Base-by-base conservation (phyloP, 2,329 filamentous ascomycete genomes). In the Epichloe typhina region DNA sequence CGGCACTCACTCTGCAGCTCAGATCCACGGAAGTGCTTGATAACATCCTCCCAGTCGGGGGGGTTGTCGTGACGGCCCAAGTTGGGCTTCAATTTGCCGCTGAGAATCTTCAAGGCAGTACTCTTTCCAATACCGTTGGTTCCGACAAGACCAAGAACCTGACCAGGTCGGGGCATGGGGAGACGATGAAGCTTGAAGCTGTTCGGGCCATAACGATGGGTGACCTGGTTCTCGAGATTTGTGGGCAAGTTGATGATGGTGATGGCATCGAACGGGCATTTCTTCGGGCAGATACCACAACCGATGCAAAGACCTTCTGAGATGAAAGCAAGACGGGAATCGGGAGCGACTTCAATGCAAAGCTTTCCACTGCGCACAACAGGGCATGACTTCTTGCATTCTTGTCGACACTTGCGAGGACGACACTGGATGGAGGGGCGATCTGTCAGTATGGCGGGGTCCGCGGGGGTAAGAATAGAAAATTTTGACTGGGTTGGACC, bases 81-180 rank as follows among this genome's bases (percentile, higher is more conserved):
- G 69, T 98, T 98, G 53, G 93, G 93, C 81, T 98, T 98, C 63
- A 98, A 78, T 74, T 97, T 98, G 66, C 93, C 93, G 64, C 88
- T 95, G 62, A 98, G 82, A 68, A 98, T 96, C 77, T 98, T 98
- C 69, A 98, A 75, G 8, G 93, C 94, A n/a, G 93, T 98, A 74
- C 89, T 96, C 82, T 98, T 98, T 71, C 93, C 93, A 63, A 97
- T 98, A 88, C 94, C 93, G 82, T 98, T 98, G 62, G 93, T 97
- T 69, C 93, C 94, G 43, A 98, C 94, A 49, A 98, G 79, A 75
- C 93, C 93, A 52, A 98, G 73, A 33, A 98, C 94, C 66, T 97
- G 88, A 55, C 93, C 93, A 35, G 93, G 91, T 54, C 93, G 84
- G 56, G 93, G 93, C 80, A 91, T 96, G 52, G 94, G 93, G 64